These are phyloP conservation scores for Sporisorium graminicola DNA, from an alignment of 1,284 basidiomycete genomes.

Conservation along the genomic window DNA sequence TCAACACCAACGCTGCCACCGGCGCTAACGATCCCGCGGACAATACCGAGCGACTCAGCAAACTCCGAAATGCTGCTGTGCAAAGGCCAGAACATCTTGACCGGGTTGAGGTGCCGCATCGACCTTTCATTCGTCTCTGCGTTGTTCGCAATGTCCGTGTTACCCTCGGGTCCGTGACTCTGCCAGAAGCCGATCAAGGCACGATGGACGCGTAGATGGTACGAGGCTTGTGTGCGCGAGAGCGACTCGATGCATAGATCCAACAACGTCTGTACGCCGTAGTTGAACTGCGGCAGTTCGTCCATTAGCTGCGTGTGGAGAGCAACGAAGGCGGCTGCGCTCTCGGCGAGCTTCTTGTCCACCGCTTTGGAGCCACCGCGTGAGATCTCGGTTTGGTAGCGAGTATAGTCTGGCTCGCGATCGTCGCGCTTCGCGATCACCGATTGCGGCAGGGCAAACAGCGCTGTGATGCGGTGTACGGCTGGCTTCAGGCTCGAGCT, in stretches of 20 bases:
- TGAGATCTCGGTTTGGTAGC: constrained; percentile 55
- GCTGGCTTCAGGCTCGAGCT: constrained; percentile 50
- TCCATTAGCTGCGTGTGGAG: constrained; percentile 70
- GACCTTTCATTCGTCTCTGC: constrained; percentile 41
- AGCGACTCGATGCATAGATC: constrained; percentile 68
- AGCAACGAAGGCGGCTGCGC: constrained; percentile 68
- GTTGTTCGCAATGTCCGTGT: constrained; percentile 36
- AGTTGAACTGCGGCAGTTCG: constrained; percentile 70
- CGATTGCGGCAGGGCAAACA: constrained; percentile 56
- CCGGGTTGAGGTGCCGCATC: constrained; percentile 49
- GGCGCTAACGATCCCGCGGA: constrained; percentile 10
- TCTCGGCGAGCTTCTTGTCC: constrained; percentile 54
- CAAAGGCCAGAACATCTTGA: constrained; percentile 56
- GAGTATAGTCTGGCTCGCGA: constrained; percentile 67
- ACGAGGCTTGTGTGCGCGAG: constrained; percentile 64
- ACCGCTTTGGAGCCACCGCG: constrained; percentile 34
- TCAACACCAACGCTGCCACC: constrained; percentile 19
- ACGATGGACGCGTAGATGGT: constrained; percentile 54
- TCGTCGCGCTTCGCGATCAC: constrained; percentile 69
- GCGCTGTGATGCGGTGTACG: constrained; percentile 62
- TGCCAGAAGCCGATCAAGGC: constrained; percentile 50
- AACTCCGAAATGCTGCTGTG: constrained; percentile 37
- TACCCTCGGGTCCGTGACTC: constrained; percentile 28
- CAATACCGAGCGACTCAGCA: constrained; percentile 47
- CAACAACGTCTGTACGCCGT: constrained; percentile 67